Percentiles rank a stretch among this genome's conserved stretches.
Conservation (phyloP, 1,284 basidiomycete species). For the Wallemia ichthyophaga region DNA sequence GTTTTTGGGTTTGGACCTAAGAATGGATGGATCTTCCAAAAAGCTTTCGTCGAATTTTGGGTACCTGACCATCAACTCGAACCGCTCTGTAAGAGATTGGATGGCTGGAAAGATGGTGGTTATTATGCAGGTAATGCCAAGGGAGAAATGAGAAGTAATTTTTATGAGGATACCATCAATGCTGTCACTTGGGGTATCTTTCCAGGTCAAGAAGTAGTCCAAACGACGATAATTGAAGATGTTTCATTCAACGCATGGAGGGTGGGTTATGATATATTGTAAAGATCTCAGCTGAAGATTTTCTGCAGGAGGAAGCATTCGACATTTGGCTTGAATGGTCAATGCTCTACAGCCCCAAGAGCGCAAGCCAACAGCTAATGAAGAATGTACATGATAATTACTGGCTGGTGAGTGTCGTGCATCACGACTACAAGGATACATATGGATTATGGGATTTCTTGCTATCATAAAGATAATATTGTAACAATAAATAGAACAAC, state of each 20-base stretch:
- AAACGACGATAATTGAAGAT: constrained; percentile 92
- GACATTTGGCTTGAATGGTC: constrained; percentile 91
- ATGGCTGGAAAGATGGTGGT: not conserved
- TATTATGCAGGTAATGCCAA: constrained; percentile 9
- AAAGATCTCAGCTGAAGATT: not conserved
- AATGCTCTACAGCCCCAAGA: constrained; percentile 45
- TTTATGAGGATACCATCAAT: constrained; percentile 68
- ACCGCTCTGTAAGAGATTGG: not conserved
- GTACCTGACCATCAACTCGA: not conserved
- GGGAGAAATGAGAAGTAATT: constrained; percentile 81
- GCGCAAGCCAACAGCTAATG: constrained; percentile 38
- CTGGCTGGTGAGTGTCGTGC: constrained; percentile 79
- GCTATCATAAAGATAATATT: not conserved
- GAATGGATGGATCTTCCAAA: constrained; percentile 84
- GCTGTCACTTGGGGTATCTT: constrained; percentile 99
- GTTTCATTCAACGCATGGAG: constrained; percentile 95
- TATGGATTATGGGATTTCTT: not conserved
- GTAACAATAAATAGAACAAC: not conserved
- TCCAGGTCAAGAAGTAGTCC: constrained; percentile 88
- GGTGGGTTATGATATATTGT: too few species aligned
- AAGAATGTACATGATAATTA: constrained; percentile 36
- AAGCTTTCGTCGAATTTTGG: constrained; percentile 15
- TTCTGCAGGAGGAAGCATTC: constrained; percentile 69
- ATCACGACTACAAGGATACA: constrained; percentile 37
- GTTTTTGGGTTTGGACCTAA: constrained; percentile 75